Evolutionary conservation across 2,329 filamentous ascomycete species (phyloP), one percentile per base, ranked within the genome.

Genomic region (Aspergillus felis): DNA sequence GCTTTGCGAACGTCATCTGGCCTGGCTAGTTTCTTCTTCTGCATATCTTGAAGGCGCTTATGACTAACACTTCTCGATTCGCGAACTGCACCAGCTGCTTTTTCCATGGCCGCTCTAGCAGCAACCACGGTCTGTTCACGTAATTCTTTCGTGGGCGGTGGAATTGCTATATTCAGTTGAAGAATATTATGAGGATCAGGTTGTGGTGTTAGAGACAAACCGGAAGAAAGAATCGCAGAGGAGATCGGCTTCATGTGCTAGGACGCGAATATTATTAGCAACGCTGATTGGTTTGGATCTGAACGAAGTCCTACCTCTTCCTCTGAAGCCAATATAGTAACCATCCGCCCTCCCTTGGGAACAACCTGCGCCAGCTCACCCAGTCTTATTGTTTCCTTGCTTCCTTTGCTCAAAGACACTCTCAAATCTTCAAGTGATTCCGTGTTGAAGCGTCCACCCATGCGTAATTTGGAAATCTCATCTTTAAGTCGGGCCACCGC

Each of bases 281-380:
- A 7, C 24, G 12, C 22, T 24, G 22, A 14, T 20, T 10, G 3
- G 22, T n/a, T 55, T 25, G 51, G 28, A 52, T 27, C 25, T n/a
- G 44, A 29, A 42, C 41, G 10, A 56, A 27, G 61, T 76, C 80
- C 65, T 69, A 88, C 86, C 58, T 84, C 82, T 65, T 84, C 81
- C 66, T 90, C 87, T 14, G 85, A 83, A 42, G 84, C 84, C 24
- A 88, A 70, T n/a, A 90, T 76, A 57, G 84, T 82, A 29, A 89
- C 71, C 64, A 79, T 79, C 55, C 86, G 74, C 10, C 86, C 80
- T 27, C 81, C 86, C 65, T 87, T 86, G 0, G 85, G 84, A 42
- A 89, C 77, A 17, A 90, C 84, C 67, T 88, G 87, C 2, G 86
- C 87, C 56, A 90, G 67, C 67, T 89, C 86, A 9, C 81, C 79